These are phyloP conservation scores for Phytophthora podocarpi DNA, from an alignment of 352 stramenopile species.

Conservation along the genomic window DNA sequence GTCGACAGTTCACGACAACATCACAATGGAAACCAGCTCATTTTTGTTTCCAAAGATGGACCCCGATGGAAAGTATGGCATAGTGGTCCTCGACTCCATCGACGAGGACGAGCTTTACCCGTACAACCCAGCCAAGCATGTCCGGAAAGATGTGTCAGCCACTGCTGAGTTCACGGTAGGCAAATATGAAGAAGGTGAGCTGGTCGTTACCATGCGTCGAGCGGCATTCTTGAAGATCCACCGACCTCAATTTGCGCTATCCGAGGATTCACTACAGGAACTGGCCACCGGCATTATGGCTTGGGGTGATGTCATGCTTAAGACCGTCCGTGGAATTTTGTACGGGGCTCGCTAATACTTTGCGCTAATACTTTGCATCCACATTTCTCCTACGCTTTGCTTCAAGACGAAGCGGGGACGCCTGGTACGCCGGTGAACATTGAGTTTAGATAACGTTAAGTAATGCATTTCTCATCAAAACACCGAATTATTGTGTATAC, in stretches of 20 bases:
- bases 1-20: conserved; percentile 10
- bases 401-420: no score
- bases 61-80: conserved; percentile 14
- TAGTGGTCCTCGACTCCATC: conserved; percentile 37
- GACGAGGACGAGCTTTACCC: conserved; percentile 49
- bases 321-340: conserved; percentile 19
- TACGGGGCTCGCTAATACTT: background rate
- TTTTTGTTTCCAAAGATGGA: conserved; percentile 34
- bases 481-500: no score
- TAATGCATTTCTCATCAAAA: no score
- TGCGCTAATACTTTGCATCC: no score
- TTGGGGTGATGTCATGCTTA: conserved; percentile 18
- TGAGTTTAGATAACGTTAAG: no score
- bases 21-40: conserved; percentile 36
- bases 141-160: conserved; percentile 45
- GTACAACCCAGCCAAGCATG: conserved; percentile 31
- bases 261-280: conserved; percentile 13
- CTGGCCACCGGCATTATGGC: conserved; percentile 20
- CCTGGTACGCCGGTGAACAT: no score
- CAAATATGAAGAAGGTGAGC: conserved; percentile 3
- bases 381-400: no score
- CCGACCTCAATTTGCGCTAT: conserved; percentile 11
- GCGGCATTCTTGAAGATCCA: conserved; percentile 38
- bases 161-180: conserved; percentile 21
- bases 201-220: conserved; percentile 33